A percentile compares a stretch with the other conserved stretches of the same genome.
These are phyloP conservation scores for Tetrahymena borealis DNA, from an alignment of 73 alveolate species.

Conservation along the genomic window DNA sequence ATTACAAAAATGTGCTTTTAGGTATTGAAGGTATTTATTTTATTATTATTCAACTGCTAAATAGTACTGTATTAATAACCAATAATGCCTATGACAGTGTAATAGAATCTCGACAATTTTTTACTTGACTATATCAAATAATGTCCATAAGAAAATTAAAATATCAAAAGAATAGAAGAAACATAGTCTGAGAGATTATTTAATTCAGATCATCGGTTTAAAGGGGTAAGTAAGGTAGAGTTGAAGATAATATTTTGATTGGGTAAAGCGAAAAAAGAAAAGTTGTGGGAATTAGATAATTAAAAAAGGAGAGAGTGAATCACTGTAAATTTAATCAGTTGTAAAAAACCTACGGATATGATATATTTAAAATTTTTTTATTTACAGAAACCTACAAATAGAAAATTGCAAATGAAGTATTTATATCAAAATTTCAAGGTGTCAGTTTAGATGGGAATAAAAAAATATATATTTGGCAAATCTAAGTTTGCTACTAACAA, in stretches of 20 bases:
- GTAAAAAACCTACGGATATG: slow-evolving; percentile 2
- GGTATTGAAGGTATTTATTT: neutral
- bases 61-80: neutral
- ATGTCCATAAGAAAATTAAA: neutral
- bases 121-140: neutral
- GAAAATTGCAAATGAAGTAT: neutral
- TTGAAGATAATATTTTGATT: neutral
- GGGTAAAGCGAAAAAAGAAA: neutral
- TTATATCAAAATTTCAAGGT: no score
- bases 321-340: neutral
- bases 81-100: neutral
- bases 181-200: neutral
- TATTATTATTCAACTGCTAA: neutral
- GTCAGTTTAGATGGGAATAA: no score
- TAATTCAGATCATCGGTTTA: neutral
- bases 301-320: neutral
- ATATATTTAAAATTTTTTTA: neutral
- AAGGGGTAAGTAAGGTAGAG: neutral
- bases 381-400: neutral
- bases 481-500: no score
- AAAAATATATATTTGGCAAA: no score
- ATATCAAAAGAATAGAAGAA: neutral
- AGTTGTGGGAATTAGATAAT: neutral
- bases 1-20: neutral
- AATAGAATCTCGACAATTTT: neutral